These are phyloP conservation scores for Parachlorella kessleri DNA, from an alignment of 139 green algal species.

Conservation along the genomic window DNA sequence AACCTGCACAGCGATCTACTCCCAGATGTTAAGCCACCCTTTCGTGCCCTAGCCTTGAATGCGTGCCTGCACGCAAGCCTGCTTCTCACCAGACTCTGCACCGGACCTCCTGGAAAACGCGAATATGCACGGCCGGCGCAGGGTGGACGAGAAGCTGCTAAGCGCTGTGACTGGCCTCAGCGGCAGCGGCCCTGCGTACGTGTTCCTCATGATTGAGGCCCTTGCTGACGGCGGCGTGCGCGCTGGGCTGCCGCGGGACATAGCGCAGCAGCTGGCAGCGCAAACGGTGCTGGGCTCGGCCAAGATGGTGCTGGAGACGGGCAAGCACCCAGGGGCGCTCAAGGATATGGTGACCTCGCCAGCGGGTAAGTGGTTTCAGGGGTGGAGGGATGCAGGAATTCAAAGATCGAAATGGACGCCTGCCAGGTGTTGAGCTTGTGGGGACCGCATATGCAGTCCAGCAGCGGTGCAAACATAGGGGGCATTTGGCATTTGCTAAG, in stretches of 20 bases:
- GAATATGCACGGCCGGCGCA: too few relatives aligned
- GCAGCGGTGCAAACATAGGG: too few relatives aligned
- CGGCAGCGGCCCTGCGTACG: slow-evolving; percentile 90
- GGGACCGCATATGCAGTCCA: too few relatives aligned
- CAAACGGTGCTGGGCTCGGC: slow-evolving; percentile 88
- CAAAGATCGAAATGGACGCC: background rate
- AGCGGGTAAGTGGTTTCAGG: slow-evolving; percentile 31
- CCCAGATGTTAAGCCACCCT: too few relatives aligned
- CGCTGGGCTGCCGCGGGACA: slow-evolving; percentile 87
- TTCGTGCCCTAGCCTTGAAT: too few relatives aligned
- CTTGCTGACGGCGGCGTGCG: slow-evolving; percentile 92
- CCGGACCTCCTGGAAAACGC: too few relatives aligned
- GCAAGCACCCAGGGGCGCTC: slow-evolving; percentile 87
- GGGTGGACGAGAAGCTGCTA: slow-evolving; percentile 86
- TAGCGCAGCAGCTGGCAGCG: slow-evolving; percentile 59
- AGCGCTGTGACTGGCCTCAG: slow-evolving; percentile 90
- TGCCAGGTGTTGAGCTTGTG: too few relatives aligned
- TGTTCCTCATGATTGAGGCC: slow-evolving; percentile 95
- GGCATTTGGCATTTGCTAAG: too few relatives aligned
- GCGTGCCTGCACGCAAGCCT: too few relatives aligned
- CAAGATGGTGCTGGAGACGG: slow-evolving; percentile 97
- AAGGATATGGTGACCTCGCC: slow-evolving; percentile 95
- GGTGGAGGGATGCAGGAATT: background rate
- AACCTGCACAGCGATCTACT: too few relatives aligned
- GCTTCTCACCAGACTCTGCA: too few relatives aligned